Evolutionary conservation across 2,329 filamentous ascomycete species (phyloP).

Genomic region (Tolypocladium paradoxum): DNA sequence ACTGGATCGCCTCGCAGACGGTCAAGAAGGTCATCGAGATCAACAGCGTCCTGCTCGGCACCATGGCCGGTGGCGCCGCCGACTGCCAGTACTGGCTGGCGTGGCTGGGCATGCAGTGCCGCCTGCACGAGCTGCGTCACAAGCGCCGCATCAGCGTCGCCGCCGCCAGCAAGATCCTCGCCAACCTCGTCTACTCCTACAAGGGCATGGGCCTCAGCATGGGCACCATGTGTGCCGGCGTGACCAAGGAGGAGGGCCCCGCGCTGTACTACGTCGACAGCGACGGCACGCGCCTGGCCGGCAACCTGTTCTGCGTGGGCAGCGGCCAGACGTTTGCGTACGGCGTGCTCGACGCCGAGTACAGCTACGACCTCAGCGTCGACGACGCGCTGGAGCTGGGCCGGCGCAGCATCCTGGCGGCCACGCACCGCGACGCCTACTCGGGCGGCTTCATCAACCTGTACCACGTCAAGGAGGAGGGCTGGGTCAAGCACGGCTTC

Average conservation of each 20-base stretch:
- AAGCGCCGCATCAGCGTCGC: slow-evolving; percentile 98
- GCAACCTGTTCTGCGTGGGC: slow-evolving; percentile 96
- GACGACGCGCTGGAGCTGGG: slow-evolving; percentile 88
- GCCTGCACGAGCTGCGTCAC: slow-evolving; percentile 96
- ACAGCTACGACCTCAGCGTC: slow-evolving; percentile 76
- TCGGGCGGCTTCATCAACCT: slow-evolving; percentile 97
- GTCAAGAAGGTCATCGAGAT: slow-evolving; percentile 99
- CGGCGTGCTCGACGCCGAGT: slow-evolving; percentile 92
- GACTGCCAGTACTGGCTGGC: slow-evolving; percentile 99
- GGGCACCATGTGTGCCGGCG: slow-evolving; percentile 98
- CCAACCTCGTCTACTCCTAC: slow-evolving; percentile 96
- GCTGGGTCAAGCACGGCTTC: slow-evolving; percentile 98
- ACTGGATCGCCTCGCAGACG: slow-evolving; percentile 99
- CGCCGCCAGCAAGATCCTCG: slow-evolving; percentile 94
- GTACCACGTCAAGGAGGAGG: slow-evolving; percentile 97
- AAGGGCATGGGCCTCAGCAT: slow-evolving; percentile 98
- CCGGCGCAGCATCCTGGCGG: slow-evolving; percentile 83
- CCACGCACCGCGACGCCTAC: slow-evolving; percentile 96
- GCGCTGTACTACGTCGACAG: slow-evolving; percentile 96
- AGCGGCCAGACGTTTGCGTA: slow-evolving; percentile 98
- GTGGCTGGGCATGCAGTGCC: slow-evolving; percentile 98
- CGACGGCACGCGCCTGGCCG: slow-evolving; percentile 83
- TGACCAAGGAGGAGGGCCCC: slow-evolving; percentile 88
- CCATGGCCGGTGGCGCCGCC: slow-evolving; percentile 96
- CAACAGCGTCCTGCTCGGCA: slow-evolving; percentile 86